Conservation (phyloP, 768 basidiomycete species). For the Cantharellus cinnabarinus region DNA sequence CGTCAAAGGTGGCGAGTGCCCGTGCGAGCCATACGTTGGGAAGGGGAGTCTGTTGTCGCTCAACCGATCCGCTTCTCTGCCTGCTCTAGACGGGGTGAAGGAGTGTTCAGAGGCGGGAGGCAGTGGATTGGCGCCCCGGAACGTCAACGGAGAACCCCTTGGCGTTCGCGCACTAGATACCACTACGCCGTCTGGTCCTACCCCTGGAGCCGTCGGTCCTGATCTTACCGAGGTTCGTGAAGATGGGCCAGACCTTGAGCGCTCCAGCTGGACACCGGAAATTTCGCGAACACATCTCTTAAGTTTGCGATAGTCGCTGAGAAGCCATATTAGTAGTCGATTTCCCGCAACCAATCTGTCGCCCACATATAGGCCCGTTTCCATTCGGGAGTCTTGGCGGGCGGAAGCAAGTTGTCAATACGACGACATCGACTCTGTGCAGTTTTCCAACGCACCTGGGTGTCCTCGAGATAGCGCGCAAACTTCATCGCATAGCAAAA, state of each 20-base stretch:
- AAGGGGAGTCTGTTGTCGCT: background rate
- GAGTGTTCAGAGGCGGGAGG: background rate
- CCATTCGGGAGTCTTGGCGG: constrained; percentile 51
- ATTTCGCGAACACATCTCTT: constrained; percentile 46
- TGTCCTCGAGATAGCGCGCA: constrained; percentile 44
- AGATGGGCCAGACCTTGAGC: background rate
- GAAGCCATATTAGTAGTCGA: background rate
- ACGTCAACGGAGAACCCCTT: no score
- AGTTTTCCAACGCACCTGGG: constrained; percentile 25
- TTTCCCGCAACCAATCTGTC: background rate
- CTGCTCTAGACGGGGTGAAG: background rate
- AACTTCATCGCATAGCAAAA: constrained; percentile 3
- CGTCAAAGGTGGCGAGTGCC: background rate
- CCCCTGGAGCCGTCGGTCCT: background rate
- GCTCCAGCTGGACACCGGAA: constrained; percentile 11
- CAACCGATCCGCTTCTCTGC: background rate
- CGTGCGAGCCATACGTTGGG: background rate
- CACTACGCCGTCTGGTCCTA: background rate
- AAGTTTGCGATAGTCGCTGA: constrained; percentile 50
- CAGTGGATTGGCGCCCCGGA: background rate
- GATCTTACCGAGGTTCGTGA: background rate
- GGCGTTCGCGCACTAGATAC: background rate
- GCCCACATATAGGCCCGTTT: constrained; percentile 44
- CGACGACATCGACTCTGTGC: background rate
- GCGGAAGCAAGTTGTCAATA: background rate